phyloP scores from a whole-genome alignment of 768 basidiomycete species.

The Tulasnella sp. region DNA sequence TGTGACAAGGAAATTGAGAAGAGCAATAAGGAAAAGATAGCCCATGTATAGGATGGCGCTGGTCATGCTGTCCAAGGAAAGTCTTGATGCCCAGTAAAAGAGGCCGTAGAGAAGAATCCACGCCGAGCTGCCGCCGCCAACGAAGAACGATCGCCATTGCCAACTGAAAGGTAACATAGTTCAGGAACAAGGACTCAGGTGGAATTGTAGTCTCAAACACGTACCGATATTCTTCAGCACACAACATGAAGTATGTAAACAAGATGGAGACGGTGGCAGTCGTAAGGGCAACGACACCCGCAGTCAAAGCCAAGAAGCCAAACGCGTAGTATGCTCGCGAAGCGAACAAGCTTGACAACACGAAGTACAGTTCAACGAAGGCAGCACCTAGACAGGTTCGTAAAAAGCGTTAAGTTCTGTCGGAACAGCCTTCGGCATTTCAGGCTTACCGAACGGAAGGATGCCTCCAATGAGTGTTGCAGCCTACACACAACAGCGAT shows the following conservation, averaged over 20 bases:
- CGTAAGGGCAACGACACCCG: conserved; percentile 69
- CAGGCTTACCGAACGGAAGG: conserved; percentile 66
- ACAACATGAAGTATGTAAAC: conserved; percentile 82
- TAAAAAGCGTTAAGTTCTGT: not conserved
- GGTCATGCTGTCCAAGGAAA: conserved; percentile 74
- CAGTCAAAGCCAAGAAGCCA: conserved; percentile 85
- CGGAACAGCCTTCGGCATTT: not conserved
- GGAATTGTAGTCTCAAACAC: not conserved
- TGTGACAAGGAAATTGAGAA: conserved; percentile 82
- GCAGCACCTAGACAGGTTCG: conserved; percentile 55
- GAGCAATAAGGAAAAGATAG: conserved; percentile 69
- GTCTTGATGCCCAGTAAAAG: conserved; percentile 77
- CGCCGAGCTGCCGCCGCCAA: conserved; percentile 83
- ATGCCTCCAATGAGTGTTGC: conserved; percentile 79
- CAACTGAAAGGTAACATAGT: conserved; percentile 38
- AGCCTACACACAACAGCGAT: conserved; percentile 24
- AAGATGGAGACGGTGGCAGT: conserved; percentile 85
- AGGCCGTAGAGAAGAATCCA: conserved; percentile 85
- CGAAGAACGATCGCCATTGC: conserved; percentile 94
- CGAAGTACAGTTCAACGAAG: conserved; percentile 90
- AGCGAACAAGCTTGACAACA: conserved; percentile 83
- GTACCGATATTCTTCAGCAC: conserved; percentile 88
- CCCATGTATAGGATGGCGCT: conserved; percentile 81
- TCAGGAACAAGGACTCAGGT: conserved; percentile 17
- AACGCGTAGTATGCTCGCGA: conserved; percentile 92